Conservation (phyloP, 164 flowering plant genomes). For the Nymphaea thermarum region DNA sequence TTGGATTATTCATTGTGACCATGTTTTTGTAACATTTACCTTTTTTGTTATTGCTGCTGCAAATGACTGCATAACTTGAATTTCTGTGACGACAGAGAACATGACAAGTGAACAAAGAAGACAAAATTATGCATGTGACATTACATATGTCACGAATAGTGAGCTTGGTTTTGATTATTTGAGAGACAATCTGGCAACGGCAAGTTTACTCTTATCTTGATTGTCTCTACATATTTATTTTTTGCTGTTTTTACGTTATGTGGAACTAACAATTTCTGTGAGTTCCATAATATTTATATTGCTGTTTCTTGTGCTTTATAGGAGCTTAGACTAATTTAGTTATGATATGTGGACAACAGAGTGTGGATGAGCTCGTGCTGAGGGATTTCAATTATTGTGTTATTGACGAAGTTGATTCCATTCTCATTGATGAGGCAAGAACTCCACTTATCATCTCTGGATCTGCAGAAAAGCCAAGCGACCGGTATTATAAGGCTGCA, state of each 20-base stretch:
- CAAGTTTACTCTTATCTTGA: constrained; percentile 30
- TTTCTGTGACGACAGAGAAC: constrained; percentile 44
- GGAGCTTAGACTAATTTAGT: background rate
- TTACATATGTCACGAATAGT: constrained; percentile 96
- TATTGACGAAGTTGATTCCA: constrained; percentile 99
- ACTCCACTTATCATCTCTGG: constrained; percentile 99
- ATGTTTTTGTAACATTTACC: too few species aligned
- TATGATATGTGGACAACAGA: constrained; percentile 39
- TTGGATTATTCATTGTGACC: too few species aligned
- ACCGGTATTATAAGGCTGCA: constrained; percentile 88
- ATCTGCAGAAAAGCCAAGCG: constrained; percentile 97
- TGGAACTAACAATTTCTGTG: background rate
- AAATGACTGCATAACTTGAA: background rate
- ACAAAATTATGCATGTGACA: constrained; percentile 86
- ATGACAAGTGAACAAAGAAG: constrained; percentile 94
- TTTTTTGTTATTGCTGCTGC: background rate
- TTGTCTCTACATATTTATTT: constrained; percentile 14
- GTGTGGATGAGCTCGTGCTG: constrained; percentile 88
- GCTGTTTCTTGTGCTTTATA: constrained; percentile 1
- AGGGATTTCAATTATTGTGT: constrained; percentile 82
- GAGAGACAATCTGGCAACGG: constrained; percentile 99
- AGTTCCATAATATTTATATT: background rate
- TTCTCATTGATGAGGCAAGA: constrained; percentile 98
- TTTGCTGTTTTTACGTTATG: background rate
- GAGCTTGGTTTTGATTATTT: constrained; percentile 98